These are phyloP conservation scores for Ogataea neopini DNA, from an alignment of 805 yeast genomes.

Conservation along the genomic window DNA sequence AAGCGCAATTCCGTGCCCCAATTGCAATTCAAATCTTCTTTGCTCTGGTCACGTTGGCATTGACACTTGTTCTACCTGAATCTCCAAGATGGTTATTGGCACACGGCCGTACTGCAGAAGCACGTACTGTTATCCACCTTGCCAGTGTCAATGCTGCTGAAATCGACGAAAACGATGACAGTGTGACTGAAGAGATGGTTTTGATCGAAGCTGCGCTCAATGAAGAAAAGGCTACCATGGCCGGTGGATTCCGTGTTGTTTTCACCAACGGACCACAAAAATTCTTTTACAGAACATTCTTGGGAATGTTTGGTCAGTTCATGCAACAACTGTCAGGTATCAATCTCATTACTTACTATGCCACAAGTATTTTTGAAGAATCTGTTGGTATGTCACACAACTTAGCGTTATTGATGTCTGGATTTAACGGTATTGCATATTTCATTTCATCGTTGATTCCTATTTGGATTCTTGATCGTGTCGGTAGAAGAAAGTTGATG, in stretches of 20 bases:
- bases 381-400: conserved; percentile 49
- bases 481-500: conserved; percentile 67
- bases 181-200: conserved; percentile 36
- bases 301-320: conserved; percentile 58
- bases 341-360: conserved; percentile 71
- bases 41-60: conserved; percentile 53
- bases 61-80: conserved; percentile 66
- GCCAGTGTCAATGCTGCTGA: conserved; percentile 48
- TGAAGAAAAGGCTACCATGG: conserved; percentile 50
- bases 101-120: conserved; percentile 53
- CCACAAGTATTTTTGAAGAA: conserved; percentile 57
- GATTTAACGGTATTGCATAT: conserved; percentile 44
- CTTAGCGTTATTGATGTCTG: conserved; percentile 40
- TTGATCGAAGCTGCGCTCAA: conserved; percentile 46
- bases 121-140: conserved; percentile 42
- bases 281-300: conserved; percentile 40
- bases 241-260: conserved; percentile 52
- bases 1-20: conserved; percentile 67
- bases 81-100: conserved; percentile 67
- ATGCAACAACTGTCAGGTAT: conserved; percentile 75
- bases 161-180: conserved; percentile 31
- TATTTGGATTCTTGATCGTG: conserved; percentile 49
- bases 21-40: conserved; percentile 63
- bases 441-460: conserved; percentile 53
- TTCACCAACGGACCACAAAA: conserved; percentile 39